phyloP scores from a whole-genome alignment of 768 basidiomycete genomes.

The Agaricus subrufescens region DNA sequence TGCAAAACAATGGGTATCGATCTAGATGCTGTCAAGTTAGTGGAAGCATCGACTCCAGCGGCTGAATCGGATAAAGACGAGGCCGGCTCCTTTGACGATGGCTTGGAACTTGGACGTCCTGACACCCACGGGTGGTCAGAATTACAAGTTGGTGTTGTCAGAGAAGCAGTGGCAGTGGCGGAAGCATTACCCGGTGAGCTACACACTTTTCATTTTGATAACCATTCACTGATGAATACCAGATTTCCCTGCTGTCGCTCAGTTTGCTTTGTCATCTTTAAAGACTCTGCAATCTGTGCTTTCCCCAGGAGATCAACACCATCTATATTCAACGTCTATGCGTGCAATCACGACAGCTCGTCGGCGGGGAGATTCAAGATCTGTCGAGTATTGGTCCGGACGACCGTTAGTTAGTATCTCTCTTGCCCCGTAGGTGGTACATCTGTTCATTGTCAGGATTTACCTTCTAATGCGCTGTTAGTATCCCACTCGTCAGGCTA shows the following conservation, averaged over 20 bases:
- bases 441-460: background rate
- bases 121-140: conserved; percentile 90
- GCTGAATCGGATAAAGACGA: conserved; percentile 18
- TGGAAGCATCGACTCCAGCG: conserved; percentile 21
- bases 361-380: conserved; percentile 68
- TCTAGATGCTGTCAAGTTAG: conserved; percentile 62
- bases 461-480: conserved; percentile 23
- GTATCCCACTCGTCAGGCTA: conserved; percentile 64
- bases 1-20: conserved; percentile 81
- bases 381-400: conserved; percentile 85
- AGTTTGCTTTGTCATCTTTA: conserved; percentile 85
- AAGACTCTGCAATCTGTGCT: conserved; percentile 68
- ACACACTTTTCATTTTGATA: background rate
- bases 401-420: conserved; percentile 76
- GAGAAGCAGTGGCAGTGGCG: conserved; percentile 88
- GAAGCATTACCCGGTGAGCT: conserved; percentile 82
- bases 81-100: conserved; percentile 28
- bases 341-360: conserved; percentile 71
- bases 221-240: background rate
- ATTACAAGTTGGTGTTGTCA: conserved; percentile 87
- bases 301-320: conserved; percentile 71
- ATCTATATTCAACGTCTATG: conserved; percentile 67
- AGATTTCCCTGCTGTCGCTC: conserved; percentile 86
- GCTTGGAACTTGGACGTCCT: background rate
- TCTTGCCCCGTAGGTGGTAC: conserved; percentile 61